Evolutionary conservation across 129 eudicot species (phyloP).

Genomic region (Flaveria linearis): DNA sequence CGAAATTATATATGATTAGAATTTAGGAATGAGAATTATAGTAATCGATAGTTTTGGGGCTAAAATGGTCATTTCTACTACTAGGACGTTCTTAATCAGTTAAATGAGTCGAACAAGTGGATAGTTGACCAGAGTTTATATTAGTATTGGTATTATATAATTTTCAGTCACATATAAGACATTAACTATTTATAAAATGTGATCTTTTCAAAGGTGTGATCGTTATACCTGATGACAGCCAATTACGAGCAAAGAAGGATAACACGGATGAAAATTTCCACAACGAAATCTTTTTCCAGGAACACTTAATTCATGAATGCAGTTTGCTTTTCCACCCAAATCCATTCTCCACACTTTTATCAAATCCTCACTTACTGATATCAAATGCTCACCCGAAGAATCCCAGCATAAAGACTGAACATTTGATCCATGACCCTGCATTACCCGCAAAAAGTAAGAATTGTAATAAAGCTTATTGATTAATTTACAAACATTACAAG

Average conservation of each 20-base stretch:
- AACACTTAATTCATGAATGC: conserved; percentile 52
- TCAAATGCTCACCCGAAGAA: conserved; percentile 54
- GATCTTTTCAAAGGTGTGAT: background rate
- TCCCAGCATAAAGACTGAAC: conserved; percentile 60
- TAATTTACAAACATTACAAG: background rate
- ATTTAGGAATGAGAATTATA: background rate
- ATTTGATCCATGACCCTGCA: conserved; percentile 49
- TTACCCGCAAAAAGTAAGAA: background rate
- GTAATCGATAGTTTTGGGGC: background rate
- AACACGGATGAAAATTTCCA: conserved; percentile 56
- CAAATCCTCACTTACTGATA: conserved; percentile 55
- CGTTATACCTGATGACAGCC: conserved; percentile 57
- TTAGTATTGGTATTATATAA: no score
- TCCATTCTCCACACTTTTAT: conserved; percentile 69
- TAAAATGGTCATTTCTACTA: background rate
- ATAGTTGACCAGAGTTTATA: background rate
- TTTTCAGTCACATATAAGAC: background rate
- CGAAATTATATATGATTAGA: background rate
- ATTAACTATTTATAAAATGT: background rate
- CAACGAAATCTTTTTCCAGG: conserved; percentile 51
- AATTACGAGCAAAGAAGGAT: conserved; percentile 49
- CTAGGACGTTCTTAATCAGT: background rate
- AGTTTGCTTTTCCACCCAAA: conserved; percentile 43
- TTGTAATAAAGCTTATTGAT: background rate
- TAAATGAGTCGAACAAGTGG: background rate